Evolutionary conservation across 371 early-diverging fungal genomes (phyloP), one percentile per base, ranked within the genome.

Genomic region (Parasitella parasitica): DNA sequence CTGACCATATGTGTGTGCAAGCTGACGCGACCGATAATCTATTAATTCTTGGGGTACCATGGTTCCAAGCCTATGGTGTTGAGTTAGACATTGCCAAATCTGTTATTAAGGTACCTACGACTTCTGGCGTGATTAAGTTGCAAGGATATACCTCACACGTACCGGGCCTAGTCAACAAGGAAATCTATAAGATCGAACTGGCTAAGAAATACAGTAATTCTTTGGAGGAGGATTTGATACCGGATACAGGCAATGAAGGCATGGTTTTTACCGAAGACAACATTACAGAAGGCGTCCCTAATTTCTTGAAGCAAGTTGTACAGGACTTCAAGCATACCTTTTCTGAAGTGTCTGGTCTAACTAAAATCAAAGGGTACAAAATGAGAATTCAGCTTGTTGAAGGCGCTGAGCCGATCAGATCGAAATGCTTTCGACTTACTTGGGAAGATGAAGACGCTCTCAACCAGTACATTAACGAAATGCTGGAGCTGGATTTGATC

Each of bases 391-490:
- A 26, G 0, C 16, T 61, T 6, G 20, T 24, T 2, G 20, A 52
- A 11, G 54, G 46, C 18, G 61, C 56, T 37, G 22, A 48, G 2
- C 67, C 67, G 0, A 51, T 67, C 15, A 26, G 49, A 2, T 35
- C 53, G 5, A 18, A 49, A 32, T 58, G 66, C 20, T 71, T 63
- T 34, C 32, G 72, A 1, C 16, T 71, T 15, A 41, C 50, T 6
- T 61, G 62, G 64, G 55, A 54, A 11, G 67, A 71, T 20, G 46
- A 66, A 20, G 53, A n/a, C n/a, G n/a, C n/a, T n/a, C n/a, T n/a
- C n/a, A n/a, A n/a, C n/a, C n/a, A n/a, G n/a, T n/a, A n/a, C n/a
- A n/a, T n/a, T n/a, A n/a, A n/a, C n/a, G n/a, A n/a, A n/a, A n/a
- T n/a, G n/a, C n/a, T n/a, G n/a, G n/a, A n/a, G n/a, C n/a, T n/a